phyloP scores from a whole-genome alignment of 306 rosid species.

The Citrullus mucosospermus region DNA sequence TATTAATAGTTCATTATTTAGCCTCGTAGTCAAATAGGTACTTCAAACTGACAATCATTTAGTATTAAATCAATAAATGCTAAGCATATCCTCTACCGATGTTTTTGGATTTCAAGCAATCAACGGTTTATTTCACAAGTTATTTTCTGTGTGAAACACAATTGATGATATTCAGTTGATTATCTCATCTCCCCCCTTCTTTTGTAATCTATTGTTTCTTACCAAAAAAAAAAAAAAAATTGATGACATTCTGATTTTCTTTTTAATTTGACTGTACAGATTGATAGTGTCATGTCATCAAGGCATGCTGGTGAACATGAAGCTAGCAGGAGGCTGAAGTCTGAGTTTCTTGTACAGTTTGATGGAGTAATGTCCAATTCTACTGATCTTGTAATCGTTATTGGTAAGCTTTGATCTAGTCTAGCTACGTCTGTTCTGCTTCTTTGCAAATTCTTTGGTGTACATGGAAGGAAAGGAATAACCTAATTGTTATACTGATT shows the following conservation, averaged over 20 bases:
- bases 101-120: background rate
- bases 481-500: background rate
- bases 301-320: slow-evolving; percentile 77
- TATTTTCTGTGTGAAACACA: background rate
- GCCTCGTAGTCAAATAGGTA: background rate
- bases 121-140: background rate
- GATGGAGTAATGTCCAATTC: slow-evolving; percentile 93
- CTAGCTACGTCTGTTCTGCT: background rate
- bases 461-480: background rate
- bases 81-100: background rate
- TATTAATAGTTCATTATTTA: background rate
- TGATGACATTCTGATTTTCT: background rate
- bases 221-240: too few species aligned
- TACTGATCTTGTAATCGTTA: slow-evolving; percentile 76
- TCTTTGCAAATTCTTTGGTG: background rate
- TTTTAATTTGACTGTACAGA: slow-evolving; percentile 28
- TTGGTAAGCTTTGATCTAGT: slow-evolving; percentile 43
- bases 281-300: slow-evolving; percentile 94
- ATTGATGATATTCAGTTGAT: background rate
- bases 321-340: slow-evolving; percentile 90
- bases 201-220: too few species aligned
- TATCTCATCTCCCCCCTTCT: too few species aligned
- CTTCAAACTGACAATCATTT: background rate
- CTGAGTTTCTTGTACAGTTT: slow-evolving; percentile 93
- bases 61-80: background rate